Evolutionary conservation across 306 rosid genomes (phyloP), one percentile per base, ranked within the genome.

Genomic region (Boehmeria nivea): DNA sequence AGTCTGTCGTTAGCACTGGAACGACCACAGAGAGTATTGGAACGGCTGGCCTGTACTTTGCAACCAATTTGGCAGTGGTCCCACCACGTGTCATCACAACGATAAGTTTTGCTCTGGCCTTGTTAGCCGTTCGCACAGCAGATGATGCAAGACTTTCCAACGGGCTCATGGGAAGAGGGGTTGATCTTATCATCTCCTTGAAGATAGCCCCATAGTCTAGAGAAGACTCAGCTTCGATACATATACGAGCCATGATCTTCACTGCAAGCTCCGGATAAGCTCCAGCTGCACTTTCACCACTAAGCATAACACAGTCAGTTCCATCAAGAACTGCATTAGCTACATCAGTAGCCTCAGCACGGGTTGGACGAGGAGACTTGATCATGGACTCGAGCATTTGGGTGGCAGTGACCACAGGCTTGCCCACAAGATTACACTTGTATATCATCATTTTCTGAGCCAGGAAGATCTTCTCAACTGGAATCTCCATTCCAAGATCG

Each of bases 301-400:
- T 89, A 59, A 85, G 97, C 97, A 89, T 89, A 26, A 89, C 97
- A 54, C 97, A 89, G 61, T 89, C 97, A 3, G 95, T 89, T 55
- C 97, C 97, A 63, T 89, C 97, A 63, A 89, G 93, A 34, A 89
- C 97, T 6, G 93, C 97, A 65, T 89, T 89, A 50, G 97, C 95
- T 5, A 89, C 97, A 60, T 89, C 97, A 22, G 95, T 89, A 43
- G 97, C 97, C 74, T 89, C 97, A 27, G 97, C 95, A 25, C 95
- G 89, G 25, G 97, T 89, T 66, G 95, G 97, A 55, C 97, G 73
- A 3, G 95, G 95, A 66, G 95, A 89, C 78, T 89, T 89, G 76
- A 86, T 89, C 97, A 89, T 89, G 48, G 97, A 86, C 54, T 89
- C 97, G 64, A 89, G 97, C 97, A 89, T 89, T 72, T 89, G 97